Evolutionary conservation across 495 filamentous ascomycete genomes (phyloP).

Genomic region (Hypoxylon trugodes): DNA sequence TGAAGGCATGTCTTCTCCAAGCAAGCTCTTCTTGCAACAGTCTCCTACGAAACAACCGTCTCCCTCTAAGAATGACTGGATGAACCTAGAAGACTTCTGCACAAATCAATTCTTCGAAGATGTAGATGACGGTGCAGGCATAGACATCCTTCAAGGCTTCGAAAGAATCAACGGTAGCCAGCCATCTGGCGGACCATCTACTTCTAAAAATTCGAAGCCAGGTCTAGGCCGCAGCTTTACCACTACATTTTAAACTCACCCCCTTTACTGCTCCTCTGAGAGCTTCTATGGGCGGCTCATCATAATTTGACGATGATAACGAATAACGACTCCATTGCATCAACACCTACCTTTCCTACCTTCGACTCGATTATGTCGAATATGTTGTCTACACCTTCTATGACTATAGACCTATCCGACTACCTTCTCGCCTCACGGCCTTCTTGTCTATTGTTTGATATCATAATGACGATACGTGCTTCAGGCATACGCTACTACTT

Average conservation of each 20-base stretch:
- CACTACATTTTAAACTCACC: conserved; percentile 52
- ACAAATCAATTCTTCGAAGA: conserved; percentile 63
- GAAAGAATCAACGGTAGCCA: conserved; percentile 78
- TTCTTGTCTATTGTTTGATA: conserved; percentile 36
- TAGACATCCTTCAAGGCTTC: conserved; percentile 90
- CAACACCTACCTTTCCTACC: conserved; percentile 1
- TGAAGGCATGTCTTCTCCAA: conserved; percentile 54
- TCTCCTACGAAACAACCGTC: conserved; percentile 54
- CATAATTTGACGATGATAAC: conserved; percentile 38
- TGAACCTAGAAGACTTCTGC: conserved; percentile 63
- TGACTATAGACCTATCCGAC: conserved; percentile 36
- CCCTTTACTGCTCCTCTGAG: background rate
- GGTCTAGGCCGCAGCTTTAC: conserved; percentile 53
- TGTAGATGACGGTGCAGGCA: conserved; percentile 69
- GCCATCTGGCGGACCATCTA: conserved; percentile 39
- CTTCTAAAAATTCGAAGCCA: conserved; percentile 47
- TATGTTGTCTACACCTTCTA: conserved; percentile 11
- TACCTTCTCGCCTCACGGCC: conserved; percentile 40
- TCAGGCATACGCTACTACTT: conserved; percentile 23
- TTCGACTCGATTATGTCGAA: conserved; percentile 20
- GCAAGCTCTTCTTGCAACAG: conserved; percentile 72
- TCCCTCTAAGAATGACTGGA: conserved; percentile 57
- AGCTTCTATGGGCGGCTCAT: background rate
- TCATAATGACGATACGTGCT: conserved; percentile 47
- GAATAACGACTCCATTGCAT: conserved; percentile 44